phyloP scores from a whole-genome alignment of 257 asterid genomes.

The Fraxinus cuspidata region DNA sequence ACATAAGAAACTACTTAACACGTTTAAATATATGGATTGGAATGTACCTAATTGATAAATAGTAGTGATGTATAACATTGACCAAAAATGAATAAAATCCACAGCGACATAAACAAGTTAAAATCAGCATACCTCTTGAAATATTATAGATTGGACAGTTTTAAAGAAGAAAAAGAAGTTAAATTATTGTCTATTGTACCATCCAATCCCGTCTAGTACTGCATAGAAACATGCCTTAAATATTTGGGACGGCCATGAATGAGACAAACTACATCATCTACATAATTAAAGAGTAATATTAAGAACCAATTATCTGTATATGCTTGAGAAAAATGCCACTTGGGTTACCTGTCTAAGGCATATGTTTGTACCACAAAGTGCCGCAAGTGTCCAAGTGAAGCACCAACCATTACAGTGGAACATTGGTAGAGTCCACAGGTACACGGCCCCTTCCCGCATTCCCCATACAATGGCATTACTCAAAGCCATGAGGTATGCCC shows the following conservation, averaged over 20 bases:
- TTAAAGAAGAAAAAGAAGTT: too few relatives aligned
- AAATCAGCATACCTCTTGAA: too few relatives aligned
- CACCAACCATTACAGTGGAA: conserved; percentile 99
- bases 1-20: neutral
- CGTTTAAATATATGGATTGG: neutral
- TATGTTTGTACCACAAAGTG: conserved; percentile 79
- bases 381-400: conserved; percentile 88
- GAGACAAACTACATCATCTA: neutral
- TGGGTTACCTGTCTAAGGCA: conserved; percentile 86
- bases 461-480: conserved; percentile 74
- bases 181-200: neutral
- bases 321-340: neutral
- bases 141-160: neutral
- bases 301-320: neutral
- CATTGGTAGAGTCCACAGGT: conserved; percentile 94
- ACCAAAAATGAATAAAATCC: neutral
- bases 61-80: neutral
- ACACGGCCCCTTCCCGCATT: conserved; percentile 77
- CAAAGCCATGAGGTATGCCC: conserved; percentile 89
- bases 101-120: neutral
- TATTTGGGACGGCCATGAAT: neutral
- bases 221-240: neutral
- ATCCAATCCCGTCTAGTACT: neutral
- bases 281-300: neutral
- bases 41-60: neutral